Conservation (phyloP, 2,329 filamentous ascomycete species). For the Rutstroemia sp. region DNA sequence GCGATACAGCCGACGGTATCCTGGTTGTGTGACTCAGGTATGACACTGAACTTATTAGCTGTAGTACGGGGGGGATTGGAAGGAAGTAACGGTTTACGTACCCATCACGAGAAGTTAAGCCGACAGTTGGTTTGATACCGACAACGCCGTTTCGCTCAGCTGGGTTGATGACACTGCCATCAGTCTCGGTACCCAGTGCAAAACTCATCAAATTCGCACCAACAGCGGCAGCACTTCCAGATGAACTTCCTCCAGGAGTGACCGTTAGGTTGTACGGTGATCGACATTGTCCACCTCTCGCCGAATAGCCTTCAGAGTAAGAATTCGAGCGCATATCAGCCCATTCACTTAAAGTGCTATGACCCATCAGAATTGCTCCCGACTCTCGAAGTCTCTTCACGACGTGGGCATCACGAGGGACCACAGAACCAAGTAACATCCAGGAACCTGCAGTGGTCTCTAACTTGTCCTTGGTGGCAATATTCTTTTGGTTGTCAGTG, state of each 20-base stretch:
- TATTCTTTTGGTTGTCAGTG: constrained; percentile 36
- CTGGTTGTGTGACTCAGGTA: constrained; percentile 61
- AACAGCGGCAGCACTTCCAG: constrained; percentile 58
- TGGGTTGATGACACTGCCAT: constrained; percentile 65
- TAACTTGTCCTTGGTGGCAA: constrained; percentile 60
- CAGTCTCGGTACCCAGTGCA: constrained; percentile 66
- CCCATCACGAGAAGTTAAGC: constrained; percentile 56
- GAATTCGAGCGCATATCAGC: constrained; percentile 62
- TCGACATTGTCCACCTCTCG: constrained; percentile 54
- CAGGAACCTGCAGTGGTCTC: constrained; percentile 67
- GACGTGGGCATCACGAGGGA: constrained; percentile 61
- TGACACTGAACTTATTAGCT: constrained; percentile 35
- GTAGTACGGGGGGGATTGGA: neutral
- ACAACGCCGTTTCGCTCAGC: constrained; percentile 62
- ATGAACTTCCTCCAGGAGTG: constrained; percentile 62
- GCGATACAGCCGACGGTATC: constrained; percentile 64
- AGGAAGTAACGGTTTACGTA: constrained; percentile 9
- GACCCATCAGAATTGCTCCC: constrained; percentile 59
- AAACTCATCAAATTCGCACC: constrained; percentile 56
- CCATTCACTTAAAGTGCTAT: constrained; percentile 67
- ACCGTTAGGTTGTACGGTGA: constrained; percentile 62
- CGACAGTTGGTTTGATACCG: constrained; percentile 70
- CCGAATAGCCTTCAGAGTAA: constrained; percentile 62
- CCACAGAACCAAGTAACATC: constrained; percentile 57
- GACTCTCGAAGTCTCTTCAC: constrained; percentile 54